Conservation (phyloP, 2,329 filamentous ascomycete species). For the Penicillium sp. region DNA sequence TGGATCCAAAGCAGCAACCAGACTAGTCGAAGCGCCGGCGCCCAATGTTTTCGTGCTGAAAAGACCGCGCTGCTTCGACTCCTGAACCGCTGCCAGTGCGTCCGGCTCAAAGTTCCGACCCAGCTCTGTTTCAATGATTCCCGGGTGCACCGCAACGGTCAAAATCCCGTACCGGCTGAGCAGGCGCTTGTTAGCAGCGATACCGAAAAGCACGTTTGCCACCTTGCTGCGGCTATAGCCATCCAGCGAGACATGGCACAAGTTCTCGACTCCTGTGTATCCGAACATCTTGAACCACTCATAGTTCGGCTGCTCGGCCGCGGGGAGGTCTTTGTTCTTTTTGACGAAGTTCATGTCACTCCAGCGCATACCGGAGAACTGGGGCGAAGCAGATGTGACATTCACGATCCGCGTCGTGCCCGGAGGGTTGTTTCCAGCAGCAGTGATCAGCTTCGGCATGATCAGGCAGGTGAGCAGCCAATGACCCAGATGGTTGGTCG, state of each 20-base stretch:
- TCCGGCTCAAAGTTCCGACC: constrained; percentile 1
- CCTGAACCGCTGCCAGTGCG: background rate
- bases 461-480: constrained; percentile 23
- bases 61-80: background rate
- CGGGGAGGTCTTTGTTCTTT: constrained; percentile 4
- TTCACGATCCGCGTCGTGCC: constrained; percentile 8
- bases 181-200: constrained; percentile 1
- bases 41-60: constrained; percentile 4
- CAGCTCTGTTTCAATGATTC: constrained; percentile 5
- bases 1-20: constrained; percentile 31
- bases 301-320: constrained; percentile 2
- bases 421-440: constrained; percentile 18
- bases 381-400: constrained; percentile 1
- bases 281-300: background rate
- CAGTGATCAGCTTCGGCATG: constrained; percentile 23
- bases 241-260: constrained; percentile 2
- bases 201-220: constrained; percentile 7
- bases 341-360: constrained; percentile 8
- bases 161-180: constrained; percentile 6
- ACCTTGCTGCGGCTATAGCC: constrained; percentile 8
- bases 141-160: constrained; percentile 9
- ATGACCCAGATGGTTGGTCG: constrained; percentile 36
- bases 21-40: constrained; percentile 27
- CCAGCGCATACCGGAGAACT: constrained; percentile 26
- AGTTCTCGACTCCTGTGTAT: background rate